phyloP scores from a whole-genome alignment of 148 eudicot genomes.

The Cornus florida region DNA sequence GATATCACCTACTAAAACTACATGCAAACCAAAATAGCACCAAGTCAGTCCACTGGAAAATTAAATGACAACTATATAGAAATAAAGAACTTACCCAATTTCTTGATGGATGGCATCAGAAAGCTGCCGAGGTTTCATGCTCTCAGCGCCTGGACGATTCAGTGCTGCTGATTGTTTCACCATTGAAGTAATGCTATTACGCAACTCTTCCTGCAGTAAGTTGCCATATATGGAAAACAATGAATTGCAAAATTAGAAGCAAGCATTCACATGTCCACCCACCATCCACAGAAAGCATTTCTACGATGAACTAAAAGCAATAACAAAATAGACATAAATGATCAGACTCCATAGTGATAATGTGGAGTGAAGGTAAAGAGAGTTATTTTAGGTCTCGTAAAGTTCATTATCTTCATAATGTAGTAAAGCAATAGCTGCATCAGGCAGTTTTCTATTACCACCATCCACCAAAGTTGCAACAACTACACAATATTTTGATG shows the following conservation, averaged over 20 bases:
- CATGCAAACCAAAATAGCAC: neutral
- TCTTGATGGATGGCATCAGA: constrained; percentile 89
- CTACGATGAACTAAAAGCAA: neutral
- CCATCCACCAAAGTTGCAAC: neutral
- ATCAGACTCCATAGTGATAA: neutral
- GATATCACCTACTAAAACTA: neutral
- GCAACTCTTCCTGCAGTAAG: constrained; percentile 68
- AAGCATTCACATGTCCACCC: neutral
- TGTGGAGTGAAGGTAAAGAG: neutral
- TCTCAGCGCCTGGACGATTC: constrained; percentile 68
- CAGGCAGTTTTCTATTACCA: neutral
- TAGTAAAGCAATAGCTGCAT: neutral
- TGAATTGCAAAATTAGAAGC: neutral
- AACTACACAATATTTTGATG: neutral
- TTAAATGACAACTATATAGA: neutral
- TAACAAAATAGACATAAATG: neutral
- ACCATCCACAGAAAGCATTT: neutral
- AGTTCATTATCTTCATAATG: neutral
- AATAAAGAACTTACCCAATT: constrained; percentile 56
- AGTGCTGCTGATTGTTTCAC: constrained; percentile 75
- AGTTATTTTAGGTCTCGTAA: neutral
- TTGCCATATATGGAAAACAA: neutral
- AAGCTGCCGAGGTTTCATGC: constrained; percentile 73
- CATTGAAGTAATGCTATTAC: constrained; percentile 52
- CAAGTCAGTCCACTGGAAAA: neutral